These are phyloP conservation scores for Grosmannia huntii DNA, from an alignment of 2,329 filamentous ascomycete species.

Conservation along the genomic window DNA sequence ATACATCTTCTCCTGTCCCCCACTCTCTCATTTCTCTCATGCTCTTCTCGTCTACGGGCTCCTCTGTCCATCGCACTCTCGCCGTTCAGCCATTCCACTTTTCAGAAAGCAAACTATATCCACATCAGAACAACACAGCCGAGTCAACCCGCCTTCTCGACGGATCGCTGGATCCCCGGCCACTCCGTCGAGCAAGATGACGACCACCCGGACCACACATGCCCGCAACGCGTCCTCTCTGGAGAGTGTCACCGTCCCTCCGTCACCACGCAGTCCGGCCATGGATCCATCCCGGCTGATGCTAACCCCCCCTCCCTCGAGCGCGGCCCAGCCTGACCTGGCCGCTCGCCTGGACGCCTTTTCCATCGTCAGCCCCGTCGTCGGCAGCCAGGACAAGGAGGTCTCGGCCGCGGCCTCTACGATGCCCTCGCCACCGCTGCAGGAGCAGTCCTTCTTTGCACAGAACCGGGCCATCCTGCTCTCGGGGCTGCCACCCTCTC, in stretches of 20 bases:
- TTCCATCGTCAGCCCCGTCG: constrained; percentile 4
- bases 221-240: neutral
- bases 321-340: constrained; percentile 2
- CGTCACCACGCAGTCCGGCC: neutral
- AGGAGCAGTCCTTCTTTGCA: constrained; percentile 5
- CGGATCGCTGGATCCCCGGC: no score
- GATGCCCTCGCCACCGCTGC: constrained; percentile 2
- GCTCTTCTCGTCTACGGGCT: neutral
- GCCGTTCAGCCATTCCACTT: no score
- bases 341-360: constrained; percentile 5
- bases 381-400: neutral
- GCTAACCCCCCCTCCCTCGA: constrained; percentile 8
- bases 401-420: neutral
- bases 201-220: neutral
- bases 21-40: neutral
- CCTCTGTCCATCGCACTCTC: neutral
- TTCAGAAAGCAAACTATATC: neutral
- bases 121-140: no score
- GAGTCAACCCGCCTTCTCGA: no score
- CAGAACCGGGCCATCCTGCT: constrained; percentile 11
- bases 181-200: no score
- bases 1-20: neutral
- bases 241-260: neutral
- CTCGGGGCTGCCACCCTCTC: constrained; percentile 5
- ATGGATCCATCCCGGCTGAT: neutral